A percentile compares a stretch with the other conserved stretches of the same genome.
These are phyloP conservation scores for Chrysosporium keratinophilum DNA, from an alignment of 2,329 filamentous ascomycete genomes.

Conservation along the genomic window DNA sequence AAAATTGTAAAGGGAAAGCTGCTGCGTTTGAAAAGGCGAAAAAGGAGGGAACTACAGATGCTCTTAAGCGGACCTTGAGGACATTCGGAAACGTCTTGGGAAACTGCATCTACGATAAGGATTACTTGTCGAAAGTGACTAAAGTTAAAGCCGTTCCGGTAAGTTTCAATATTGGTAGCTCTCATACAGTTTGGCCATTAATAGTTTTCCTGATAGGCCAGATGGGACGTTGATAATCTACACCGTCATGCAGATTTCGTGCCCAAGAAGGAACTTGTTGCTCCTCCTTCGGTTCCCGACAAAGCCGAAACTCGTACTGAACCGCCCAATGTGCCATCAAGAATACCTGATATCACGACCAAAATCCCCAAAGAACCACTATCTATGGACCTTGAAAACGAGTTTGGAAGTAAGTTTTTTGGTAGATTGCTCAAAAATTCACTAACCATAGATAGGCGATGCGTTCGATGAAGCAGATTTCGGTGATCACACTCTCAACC, in stretches of 20 bases:
- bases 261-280: slow-evolving; percentile 46
- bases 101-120: slow-evolving; percentile 98
- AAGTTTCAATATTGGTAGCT: slow-evolving; percentile 15
- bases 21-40: slow-evolving; percentile 97
- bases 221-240: slow-evolving; percentile 67
- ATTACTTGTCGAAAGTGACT: slow-evolving; percentile 79
- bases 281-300: slow-evolving; percentile 14
- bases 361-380: slow-evolving; percentile 22
- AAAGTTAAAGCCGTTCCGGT: slow-evolving; percentile 70
- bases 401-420: slow-evolving; percentile 33
- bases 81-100: slow-evolving; percentile 94
- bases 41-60: slow-evolving; percentile 95
- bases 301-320: background rate
- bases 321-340: slow-evolving; percentile 30
- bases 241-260: slow-evolving; percentile 70
- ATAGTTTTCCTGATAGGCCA: slow-evolving; percentile 37
- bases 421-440: background rate
- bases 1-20: slow-evolving; percentile 91
- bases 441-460: slow-evolving; percentile 31
- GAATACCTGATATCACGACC: slow-evolving; percentile 20
- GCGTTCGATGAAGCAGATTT: slow-evolving; percentile 72
- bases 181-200: slow-evolving; percentile 1
- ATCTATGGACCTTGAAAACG: slow-evolving; percentile 32
- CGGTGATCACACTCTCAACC: slow-evolving; percentile 55
- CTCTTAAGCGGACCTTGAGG: slow-evolving; percentile 73